Evolutionary conservation across 352 stramenopile genomes (phyloP), one percentile per base, ranked within the genome.

Genomic region (Pythium phragmitis): DNA sequence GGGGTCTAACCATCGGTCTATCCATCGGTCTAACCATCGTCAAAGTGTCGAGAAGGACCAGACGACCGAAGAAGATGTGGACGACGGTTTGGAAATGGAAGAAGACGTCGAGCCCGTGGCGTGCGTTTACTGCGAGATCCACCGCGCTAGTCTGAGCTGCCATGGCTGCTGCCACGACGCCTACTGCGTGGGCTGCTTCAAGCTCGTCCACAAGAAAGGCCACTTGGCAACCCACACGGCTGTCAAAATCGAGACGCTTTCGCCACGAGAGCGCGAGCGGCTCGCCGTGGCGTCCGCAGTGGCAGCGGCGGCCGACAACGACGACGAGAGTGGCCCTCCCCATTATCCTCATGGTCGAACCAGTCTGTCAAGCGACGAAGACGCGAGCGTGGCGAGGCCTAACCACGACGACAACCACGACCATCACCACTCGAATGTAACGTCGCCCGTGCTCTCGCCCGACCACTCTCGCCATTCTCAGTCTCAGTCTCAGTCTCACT

Each of bases 101-200:
- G 72, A 80, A 28, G 11, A 43, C 8, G 11, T 37, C 37, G 60
- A 62, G 56, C 58, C 28, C 45, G 64, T 70, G 26, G 23, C 66
- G 49, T 93, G 86, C 57, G 82, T 95, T 42, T 95, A 95, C 72
- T 95, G 86, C 61, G 84, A 92, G 60, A 64, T 91, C 26, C 80
- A 89, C 65, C 30, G 56, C 6, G 82, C 84, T 23, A 87, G 75
- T 53, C 61, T 95, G 45, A 87, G 81, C 62, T 95, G 86, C 74
- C 80, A 92, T 34, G 84, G 86, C 63, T 95, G 86, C 70, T 92
- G 85, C 69, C 84, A 93, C 57, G 86, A 95, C 71, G 76, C 73
- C 6, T 95, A 95, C 72, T 95, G 86, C 63, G 80, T 92, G 33
- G 87, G 77, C 53, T 95, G 86, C 77, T 95, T 95, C 67, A 95